phyloP scores from a whole-genome alignment of 306 rosid species.

The Sphenostylis stenocarpa region DNA sequence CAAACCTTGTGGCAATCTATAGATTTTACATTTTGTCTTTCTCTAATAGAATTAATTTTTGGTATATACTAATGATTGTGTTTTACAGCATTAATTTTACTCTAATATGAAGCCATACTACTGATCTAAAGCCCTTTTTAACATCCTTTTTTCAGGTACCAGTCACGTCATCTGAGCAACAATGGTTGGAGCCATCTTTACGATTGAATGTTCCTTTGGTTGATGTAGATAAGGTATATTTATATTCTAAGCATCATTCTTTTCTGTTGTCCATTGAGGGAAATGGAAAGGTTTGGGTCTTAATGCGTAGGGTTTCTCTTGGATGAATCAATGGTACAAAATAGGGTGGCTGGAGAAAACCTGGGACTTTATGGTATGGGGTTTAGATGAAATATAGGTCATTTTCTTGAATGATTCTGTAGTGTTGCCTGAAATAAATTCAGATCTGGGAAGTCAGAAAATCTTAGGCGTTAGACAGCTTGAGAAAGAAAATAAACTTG shows the following conservation, averaged over 20 bases:
- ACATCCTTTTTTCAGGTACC: constrained; percentile 50
- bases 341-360: background rate
- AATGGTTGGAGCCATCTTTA: constrained; percentile 72
- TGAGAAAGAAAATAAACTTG: background rate
- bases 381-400: background rate
- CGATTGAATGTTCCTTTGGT: constrained; percentile 81
- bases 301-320: constrained; percentile 1
- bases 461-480: background rate
- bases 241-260: constrained; percentile 19
- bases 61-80: background rate
- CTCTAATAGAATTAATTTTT: background rate
- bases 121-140: background rate
- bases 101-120: background rate
- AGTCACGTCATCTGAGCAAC: constrained; percentile 51
- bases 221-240: constrained; percentile 89
- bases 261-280: background rate
- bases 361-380: background rate
- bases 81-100: background rate
- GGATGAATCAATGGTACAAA: constrained; percentile 14
- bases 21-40: background rate
- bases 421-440: background rate
- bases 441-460: constrained; percentile 5
- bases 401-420: background rate
- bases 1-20: background rate
- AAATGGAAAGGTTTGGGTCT: background rate